A percentile compares a stretch with the other conserved stretches of the same genome.
Conservation (phyloP, 2,329 filamentous ascomycete species). For the Elsinoe batatas region DNA sequence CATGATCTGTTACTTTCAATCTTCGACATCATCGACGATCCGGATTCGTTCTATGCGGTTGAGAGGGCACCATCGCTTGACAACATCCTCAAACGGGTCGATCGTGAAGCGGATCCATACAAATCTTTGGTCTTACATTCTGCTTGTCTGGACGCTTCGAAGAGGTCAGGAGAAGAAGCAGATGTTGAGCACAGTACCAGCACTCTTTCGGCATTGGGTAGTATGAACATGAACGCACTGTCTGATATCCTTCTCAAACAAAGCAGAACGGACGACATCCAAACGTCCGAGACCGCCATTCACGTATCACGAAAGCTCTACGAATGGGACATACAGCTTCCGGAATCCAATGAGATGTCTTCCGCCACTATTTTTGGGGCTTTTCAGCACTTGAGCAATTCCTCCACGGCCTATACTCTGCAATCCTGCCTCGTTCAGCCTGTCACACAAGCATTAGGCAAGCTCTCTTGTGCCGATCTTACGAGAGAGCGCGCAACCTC, state of each 20-base stretch:
- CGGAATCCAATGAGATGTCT: slow-evolving; percentile 37
- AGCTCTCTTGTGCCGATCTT: background rate
- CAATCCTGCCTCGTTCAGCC: slow-evolving; percentile 40
- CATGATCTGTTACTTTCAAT: slow-evolving; percentile 66
- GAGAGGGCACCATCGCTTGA: slow-evolving; percentile 65
- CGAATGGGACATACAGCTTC: slow-evolving; percentile 81
- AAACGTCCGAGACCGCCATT: slow-evolving; percentile 61
- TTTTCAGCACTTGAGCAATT: slow-evolving; percentile 68
- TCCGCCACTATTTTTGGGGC: slow-evolving; percentile 66
- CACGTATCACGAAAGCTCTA: slow-evolving; percentile 72
- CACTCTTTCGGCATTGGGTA: slow-evolving; percentile 66
- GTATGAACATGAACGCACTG: slow-evolving; percentile 73
- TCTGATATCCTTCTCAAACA: slow-evolving; percentile 68
- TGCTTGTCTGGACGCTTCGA: slow-evolving; percentile 78
- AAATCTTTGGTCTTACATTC: slow-evolving; percentile 86
- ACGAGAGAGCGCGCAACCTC: background rate
- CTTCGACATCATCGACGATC: slow-evolving; percentile 88
- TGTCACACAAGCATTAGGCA: slow-evolving; percentile 16
- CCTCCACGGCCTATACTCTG: slow-evolving; percentile 46
- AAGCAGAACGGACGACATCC: slow-evolving; percentile 51
- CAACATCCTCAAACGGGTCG: slow-evolving; percentile 69
- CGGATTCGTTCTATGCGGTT: slow-evolving; percentile 90
- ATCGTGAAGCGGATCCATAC: slow-evolving; percentile 78
- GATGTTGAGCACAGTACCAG: slow-evolving; percentile 54
- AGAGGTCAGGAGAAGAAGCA: slow-evolving; percentile 51